A percentile compares a stretch with the other conserved stretches of the same genome.
Evolutionary conservation across 2,329 filamentous ascomycete species (phyloP).

Genomic region (Helotiales sp.): DNA sequence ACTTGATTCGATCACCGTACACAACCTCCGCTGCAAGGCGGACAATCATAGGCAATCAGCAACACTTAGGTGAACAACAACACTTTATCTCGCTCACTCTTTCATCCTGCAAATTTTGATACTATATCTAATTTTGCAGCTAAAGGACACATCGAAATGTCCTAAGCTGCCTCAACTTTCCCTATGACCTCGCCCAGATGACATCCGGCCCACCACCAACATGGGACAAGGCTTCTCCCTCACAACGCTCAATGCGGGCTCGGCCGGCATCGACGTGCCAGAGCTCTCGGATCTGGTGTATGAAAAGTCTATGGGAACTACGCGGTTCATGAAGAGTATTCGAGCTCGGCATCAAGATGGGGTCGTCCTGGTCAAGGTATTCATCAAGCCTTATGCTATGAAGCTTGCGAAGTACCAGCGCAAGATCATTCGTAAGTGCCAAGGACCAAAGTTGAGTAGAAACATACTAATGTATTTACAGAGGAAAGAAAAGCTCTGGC

Average conservation of each 20-base stretch:
- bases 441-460: neutral
- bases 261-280: constrained; percentile 89
- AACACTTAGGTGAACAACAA: neutral
- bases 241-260: constrained; percentile 85
- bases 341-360: constrained; percentile 88
- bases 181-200: constrained; percentile 32
- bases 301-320: constrained; percentile 88
- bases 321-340: constrained; percentile 95
- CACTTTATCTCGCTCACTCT: neutral
- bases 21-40: neutral
- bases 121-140: constrained; percentile 17
- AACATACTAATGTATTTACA: constrained; percentile 37
- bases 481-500: constrained; percentile 78
- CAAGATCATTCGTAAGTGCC: constrained; percentile 67
- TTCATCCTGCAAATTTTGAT: neutral
- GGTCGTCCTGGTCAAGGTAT: constrained; percentile 88
- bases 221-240: constrained; percentile 99
- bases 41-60: neutral
- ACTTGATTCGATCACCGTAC: neutral
- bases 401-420: constrained; percentile 77
- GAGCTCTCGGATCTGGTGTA: constrained; percentile 89
- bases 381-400: constrained; percentile 89
- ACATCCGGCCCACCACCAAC: constrained; percentile 28
- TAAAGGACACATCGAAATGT: constrained; percentile 23
- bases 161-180: constrained; percentile 18